Evolutionary conservation across 192 early-diverging fungal species (phyloP).

Genomic region (Coemansia asiatica): DNA sequence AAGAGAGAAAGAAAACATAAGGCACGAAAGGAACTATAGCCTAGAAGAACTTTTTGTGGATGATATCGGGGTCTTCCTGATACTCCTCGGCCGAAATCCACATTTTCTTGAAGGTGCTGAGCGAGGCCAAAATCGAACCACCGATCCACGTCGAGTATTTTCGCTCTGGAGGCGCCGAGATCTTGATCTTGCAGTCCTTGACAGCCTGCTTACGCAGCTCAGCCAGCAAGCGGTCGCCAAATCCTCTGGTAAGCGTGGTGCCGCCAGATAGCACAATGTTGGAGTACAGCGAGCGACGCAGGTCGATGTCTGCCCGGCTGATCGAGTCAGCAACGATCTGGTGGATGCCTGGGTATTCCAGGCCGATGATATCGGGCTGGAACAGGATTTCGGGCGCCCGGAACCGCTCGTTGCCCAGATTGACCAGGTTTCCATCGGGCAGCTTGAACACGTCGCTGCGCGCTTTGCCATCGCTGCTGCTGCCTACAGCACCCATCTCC

Average conservation of each 20-base stretch:
- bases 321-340: conserved; percentile 93
- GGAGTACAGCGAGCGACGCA: conserved; percentile 82
- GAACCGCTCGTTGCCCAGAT: conserved; percentile 90
- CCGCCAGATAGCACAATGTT: conserved; percentile 97
- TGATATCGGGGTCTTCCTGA: conserved; percentile 94
- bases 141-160: conserved; percentile 99
- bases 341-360: conserved; percentile 91
- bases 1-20: neutral
- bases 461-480: conserved; percentile 62
- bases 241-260: conserved; percentile 87
- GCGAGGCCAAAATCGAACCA: conserved; percentile 89
- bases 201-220: conserved; percentile 88
- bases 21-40: neutral
- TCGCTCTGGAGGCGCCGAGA: conserved; percentile 94
- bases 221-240: conserved; percentile 88
- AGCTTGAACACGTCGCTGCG: conserved; percentile 47
- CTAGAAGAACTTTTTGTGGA: conserved; percentile 77
- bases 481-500: conserved; percentile 71
- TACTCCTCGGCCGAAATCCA: conserved; percentile 98
- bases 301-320: conserved; percentile 90
- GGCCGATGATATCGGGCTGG: conserved; percentile 89
- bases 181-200: conserved; percentile 96
- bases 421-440: conserved; percentile 44
- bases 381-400: conserved; percentile 95
- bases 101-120: conserved; percentile 99